Percentiles rank a stretch among this genome's conserved stretches.
Evolutionary conservation across 1,284 basidiomycete genomes (phyloP).

Genomic region (Boletellus deceptivus): DNA sequence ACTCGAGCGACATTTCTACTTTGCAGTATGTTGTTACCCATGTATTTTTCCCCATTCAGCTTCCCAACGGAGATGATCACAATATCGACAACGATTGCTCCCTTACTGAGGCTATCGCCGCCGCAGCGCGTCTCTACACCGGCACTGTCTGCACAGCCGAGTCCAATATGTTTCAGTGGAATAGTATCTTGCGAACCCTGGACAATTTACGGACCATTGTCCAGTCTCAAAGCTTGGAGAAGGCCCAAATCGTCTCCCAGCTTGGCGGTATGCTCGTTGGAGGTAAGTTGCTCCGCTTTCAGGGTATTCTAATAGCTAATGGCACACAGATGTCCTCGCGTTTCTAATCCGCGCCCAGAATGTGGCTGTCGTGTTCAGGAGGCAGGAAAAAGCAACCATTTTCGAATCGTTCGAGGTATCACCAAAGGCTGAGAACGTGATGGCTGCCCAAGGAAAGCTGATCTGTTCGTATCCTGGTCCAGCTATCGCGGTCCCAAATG

Average conservation of each 20-base stretch:
- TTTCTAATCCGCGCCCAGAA: constrained; percentile 38
- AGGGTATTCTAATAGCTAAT: background rate
- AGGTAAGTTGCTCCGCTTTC: constrained; percentile 1
- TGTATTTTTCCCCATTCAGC: constrained; percentile 14
- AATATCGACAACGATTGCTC: constrained; percentile 8
- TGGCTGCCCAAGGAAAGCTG: constrained; percentile 35
- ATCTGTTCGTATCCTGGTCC: constrained; percentile 37
- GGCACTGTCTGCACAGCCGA: background rate
- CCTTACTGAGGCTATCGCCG: constrained; percentile 6
- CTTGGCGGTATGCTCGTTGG: constrained; percentile 12
- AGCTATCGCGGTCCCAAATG: constrained; percentile 25
- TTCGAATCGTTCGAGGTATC: constrained; percentile 40
- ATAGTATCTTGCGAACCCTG: constrained; percentile 14
- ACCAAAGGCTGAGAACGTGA: constrained; percentile 20
- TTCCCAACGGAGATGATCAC: constrained; percentile 22
- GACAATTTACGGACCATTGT: constrained; percentile 14
- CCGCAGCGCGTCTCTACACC: constrained; percentile 4
- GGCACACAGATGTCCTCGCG: constrained; percentile 18
- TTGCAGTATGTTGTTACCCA: constrained; percentile 1
- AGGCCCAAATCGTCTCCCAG: constrained; percentile 6
- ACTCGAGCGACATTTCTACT: background rate
- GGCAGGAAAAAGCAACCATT: constrained; percentile 12
- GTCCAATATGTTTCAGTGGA: constrained; percentile 11
- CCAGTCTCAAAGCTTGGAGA: constrained; percentile 8
- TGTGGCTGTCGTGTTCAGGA: constrained; percentile 35